A percentile compares a stretch with the other conserved stretches of the same genome.
Conservation (phyloP, 108 stramenopile genomes). For the Nitzschia inconspicua region DNA sequence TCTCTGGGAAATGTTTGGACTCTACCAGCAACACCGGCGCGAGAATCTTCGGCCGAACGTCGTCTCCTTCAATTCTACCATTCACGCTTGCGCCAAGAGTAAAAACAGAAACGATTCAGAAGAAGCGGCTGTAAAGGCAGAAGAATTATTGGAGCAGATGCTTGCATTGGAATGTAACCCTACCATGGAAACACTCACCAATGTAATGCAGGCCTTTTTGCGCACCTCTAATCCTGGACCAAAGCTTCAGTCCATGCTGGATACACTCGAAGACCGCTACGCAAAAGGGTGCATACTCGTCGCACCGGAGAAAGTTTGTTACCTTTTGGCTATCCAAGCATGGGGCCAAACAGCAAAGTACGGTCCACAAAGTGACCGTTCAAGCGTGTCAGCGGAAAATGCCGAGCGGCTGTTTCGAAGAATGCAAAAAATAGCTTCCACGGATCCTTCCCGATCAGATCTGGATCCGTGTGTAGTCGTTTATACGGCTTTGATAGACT, state of each 20-base stretch:
- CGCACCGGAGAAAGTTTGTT: constrained; percentile 13
- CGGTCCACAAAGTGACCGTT: not conserved
- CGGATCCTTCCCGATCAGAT: not conserved
- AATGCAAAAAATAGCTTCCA: constrained; percentile 7
- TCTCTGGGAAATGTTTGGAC: not conserved
- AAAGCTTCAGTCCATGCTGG: constrained; percentile 4
- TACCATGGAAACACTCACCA: not conserved
- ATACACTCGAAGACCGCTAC: constrained; percentile 5
- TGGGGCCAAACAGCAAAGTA: constrained; percentile 6
- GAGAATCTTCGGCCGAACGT: not conserved
- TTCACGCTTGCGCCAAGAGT: constrained; percentile 44
- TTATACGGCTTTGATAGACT: constrained; percentile 2
- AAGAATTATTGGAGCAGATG: constrained; percentile 48
- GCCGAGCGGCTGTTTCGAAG: constrained; percentile 2
- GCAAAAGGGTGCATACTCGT: not conserved
- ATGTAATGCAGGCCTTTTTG: constrained; percentile 7
- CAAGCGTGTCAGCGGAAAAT: not conserved
- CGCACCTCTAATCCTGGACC: not conserved
- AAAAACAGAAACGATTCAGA: constrained; percentile 13
- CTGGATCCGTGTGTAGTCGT: constrained; percentile 6
- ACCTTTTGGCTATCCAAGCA: constrained; percentile 12
- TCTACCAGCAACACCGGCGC: not conserved
- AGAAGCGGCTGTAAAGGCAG: constrained; percentile 34
- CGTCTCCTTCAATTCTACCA: constrained; percentile 43
- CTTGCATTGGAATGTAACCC: constrained; percentile 10